Percentiles rank a stretch among this genome's conserved stretches.
Evolutionary conservation across 176 grass and related monocot species (phyloP).

Genomic region (Musa itinerans): DNA sequence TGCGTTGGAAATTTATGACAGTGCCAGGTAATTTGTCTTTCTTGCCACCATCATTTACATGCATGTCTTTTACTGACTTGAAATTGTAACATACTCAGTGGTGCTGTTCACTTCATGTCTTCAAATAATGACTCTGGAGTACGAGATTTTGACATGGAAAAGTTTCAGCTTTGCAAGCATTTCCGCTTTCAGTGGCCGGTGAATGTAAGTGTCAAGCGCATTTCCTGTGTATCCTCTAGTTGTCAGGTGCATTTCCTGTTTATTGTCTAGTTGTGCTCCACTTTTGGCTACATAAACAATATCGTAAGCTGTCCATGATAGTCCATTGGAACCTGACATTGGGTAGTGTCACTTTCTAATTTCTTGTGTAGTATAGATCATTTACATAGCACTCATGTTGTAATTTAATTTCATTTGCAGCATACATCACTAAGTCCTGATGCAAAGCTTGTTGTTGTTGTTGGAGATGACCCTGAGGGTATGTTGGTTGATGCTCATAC

Average conservation of each 20-base stretch:
- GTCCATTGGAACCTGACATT: not conserved
- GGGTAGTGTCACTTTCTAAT: too few species aligned
- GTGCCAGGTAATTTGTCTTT: constrained; percentile 35
- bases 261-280: constrained; percentile 10
- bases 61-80: constrained; percentile 22
- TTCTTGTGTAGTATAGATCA: too few species aligned
- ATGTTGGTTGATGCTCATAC: not conserved
- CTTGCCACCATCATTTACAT: not conserved
- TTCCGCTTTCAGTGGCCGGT: constrained; percentile 76
- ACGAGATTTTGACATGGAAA: constrained; percentile 77
- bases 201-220: constrained; percentile 53
- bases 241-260: constrained; percentile 60
- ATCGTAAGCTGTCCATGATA: constrained; percentile 18
- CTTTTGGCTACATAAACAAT: too few species aligned
- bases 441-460: too few species aligned
- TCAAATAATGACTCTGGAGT: constrained; percentile 88
- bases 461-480: too few species aligned
- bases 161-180: constrained; percentile 70
- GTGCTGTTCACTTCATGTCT: constrained; percentile 49
- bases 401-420: not conserved
- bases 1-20: constrained; percentile 75
- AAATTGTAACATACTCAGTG: constrained; percentile 35
- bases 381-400: too few species aligned
- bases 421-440: not conserved
- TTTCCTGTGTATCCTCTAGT: constrained; percentile 36